Evolutionary conservation across 257 asterid species (phyloP), one percentile per base, ranked within the genome.

Genomic region (Nicotiana tabacum): DNA sequence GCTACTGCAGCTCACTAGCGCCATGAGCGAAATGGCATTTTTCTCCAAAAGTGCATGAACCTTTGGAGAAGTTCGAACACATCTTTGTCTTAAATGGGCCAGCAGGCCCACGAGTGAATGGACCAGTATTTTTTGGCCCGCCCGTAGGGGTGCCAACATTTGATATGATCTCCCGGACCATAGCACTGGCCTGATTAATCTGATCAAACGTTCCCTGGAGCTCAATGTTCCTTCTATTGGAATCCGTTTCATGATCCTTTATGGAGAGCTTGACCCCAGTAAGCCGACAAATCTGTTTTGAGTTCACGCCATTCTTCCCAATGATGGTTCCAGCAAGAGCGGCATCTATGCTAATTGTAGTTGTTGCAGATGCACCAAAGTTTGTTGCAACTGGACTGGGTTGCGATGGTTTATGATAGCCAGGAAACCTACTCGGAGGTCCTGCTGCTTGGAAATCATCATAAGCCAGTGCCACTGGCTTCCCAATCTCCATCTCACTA

Each of bases 11-110:
- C 90, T 94, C 97, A 46, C 89, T 89, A 11, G 88, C 92, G 68
- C 98, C 98, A 18, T 95, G 98, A 4, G 98, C 98, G 53, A 95
- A 95, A 82, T 95, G 97, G 79, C 98, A 95, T 90, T 93, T 86
- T 21, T 93, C 98, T 33, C 95, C 98, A 43, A 93, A 95, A 0
- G 98, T 93, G 88, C 98, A 95, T 4, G 95, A 88, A 53, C 98
- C 98, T 65, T 90, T 95, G 3, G 87, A 33, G 55, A 92, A 95
- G 62, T 93, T 93, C 88, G 91, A 96, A 53, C 98, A 95, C 0
- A 92, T 87, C 86, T 92, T 95, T 2, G 97, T 93, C 91, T 92
- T 95, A 77, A 62, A 92, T 0, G 86, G 83, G 66, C 89, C 72
- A n/a, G 90, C 86, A 5, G 92, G 88, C 13, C 90, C 93, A 16